phyloP scores from a whole-genome alignment of 116 monocot species.

The Dioscorea cayenensis region DNA sequence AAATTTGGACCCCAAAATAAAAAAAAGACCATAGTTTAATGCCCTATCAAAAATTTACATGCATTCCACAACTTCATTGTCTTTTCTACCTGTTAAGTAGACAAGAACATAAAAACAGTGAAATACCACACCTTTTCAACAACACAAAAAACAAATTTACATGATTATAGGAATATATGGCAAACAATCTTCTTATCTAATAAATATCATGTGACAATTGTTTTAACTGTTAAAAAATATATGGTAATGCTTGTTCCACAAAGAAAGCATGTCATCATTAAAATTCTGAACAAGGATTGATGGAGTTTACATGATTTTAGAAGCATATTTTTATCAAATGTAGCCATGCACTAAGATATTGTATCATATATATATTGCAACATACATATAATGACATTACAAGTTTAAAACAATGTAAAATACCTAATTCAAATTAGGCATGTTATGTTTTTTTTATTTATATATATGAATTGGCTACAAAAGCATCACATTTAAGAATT shows the following conservation, averaged over 20 bases:
- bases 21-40: too few species aligned
- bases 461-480: too few species aligned
- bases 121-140: not conserved
- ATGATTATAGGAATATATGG: slow-evolving; percentile 42
- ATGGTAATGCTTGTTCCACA: slow-evolving; percentile 52
- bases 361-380: too few species aligned
- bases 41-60: too few species aligned
- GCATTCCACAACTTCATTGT: slow-evolving; percentile 85
- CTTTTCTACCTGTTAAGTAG: slow-evolving; percentile 51
- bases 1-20: too few species aligned
- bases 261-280: slow-evolving; percentile 3
- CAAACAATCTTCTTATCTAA: slow-evolving; percentile 30
- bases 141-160: slow-evolving; percentile 14
- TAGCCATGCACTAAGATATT: too few species aligned
- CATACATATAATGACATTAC: too few species aligned
- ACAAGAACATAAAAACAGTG: slow-evolving; percentile 7
- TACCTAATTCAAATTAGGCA: too few species aligned
- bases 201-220: slow-evolving; percentile 16
- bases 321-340: not conserved
- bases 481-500: too few species aligned
- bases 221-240: slow-evolving; percentile 35
- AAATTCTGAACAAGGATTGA: not conserved
- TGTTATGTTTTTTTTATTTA: too few species aligned
- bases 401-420: too few species aligned
- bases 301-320: not conserved